Conservation (phyloP, 2,329 filamentous ascomycete species). For the Colletotrichum incanum region DNA sequence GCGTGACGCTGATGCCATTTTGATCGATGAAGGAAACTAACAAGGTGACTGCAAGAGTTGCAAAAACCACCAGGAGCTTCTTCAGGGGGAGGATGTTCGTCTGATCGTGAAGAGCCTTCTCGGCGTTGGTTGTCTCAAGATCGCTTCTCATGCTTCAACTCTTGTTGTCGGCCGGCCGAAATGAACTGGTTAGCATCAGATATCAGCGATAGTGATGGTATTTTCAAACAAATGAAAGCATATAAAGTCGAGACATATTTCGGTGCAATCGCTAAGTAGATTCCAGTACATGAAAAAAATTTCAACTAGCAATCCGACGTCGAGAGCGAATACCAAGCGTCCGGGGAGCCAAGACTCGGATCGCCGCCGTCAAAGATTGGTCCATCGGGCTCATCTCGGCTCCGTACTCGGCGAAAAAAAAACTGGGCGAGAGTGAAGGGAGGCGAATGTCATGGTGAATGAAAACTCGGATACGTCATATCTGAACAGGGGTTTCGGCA, state of each 20-base stretch:
- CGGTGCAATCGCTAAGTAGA: background rate
- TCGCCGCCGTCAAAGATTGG: slow-evolving; percentile 30
- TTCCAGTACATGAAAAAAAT: slow-evolving; percentile 10
- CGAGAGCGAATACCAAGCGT: slow-evolving; percentile 5
- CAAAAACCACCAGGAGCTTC: slow-evolving; percentile 67
- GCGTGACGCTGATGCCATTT: slow-evolving; percentile 66
- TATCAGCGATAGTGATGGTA: background rate
- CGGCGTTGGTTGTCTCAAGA: slow-evolving; percentile 49
- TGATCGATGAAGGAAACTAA: slow-evolving; percentile 72
- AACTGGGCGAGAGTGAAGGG: background rate
- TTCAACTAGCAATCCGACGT: slow-evolving; percentile 8
- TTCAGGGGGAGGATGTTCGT: slow-evolving; percentile 69
- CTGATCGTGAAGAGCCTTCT: slow-evolving; percentile 67
- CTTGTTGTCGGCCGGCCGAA: background rate
- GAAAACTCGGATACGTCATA: slow-evolving; percentile 24
- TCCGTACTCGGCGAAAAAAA: slow-evolving; percentile 28
- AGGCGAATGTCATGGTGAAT: slow-evolving; percentile 1
- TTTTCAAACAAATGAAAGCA: background rate
- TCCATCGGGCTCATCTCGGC: slow-evolving; percentile 24
- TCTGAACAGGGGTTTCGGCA: slow-evolving; percentile 26
- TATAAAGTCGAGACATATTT: background rate
- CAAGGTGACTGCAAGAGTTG: slow-evolving; percentile 65
- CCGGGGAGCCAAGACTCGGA: slow-evolving; percentile 27
- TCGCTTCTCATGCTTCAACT: slow-evolving; percentile 29
- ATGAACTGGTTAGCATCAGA: background rate